Base-by-base conservation (phyloP, 2,329 filamentous ascomycete species). In the Ceratocystis cacaofunesta region DNA sequence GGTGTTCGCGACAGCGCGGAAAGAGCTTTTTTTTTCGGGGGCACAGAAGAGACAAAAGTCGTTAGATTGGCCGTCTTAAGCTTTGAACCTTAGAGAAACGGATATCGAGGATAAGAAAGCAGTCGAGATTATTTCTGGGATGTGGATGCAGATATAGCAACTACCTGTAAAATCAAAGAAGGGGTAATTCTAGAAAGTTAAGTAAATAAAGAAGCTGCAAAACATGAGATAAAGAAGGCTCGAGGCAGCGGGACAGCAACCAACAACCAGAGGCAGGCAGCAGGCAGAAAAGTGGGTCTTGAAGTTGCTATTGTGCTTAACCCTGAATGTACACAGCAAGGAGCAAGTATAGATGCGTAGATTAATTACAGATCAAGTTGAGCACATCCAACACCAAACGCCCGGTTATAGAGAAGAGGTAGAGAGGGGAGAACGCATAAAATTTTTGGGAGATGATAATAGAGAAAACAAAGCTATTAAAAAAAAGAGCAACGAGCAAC, bases 1-100 rank as follows among this genome's bases (percentile, higher is more conserved):
- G 22, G 43, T 62, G 17, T 62, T 46, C 46, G 22, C 61, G n/a
- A 41, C 55, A 62, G 61, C 61, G 61, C 25, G 61, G 50, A 48
- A 48, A 62, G 61, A 22, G 61, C 43, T 62, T 62, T 32, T 62
- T 50, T 25, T 17, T 55, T 55, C 25, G 25, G 28, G 25, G 22
- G 32, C 28, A 4, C 36, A 41, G 7, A n/a, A 17, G 30, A 58
- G 30, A 58, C 15, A 4, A 12, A 36, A 41, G 36, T 15, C 10
- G 36, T 41, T 41, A 15, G 10, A 41, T 41, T 12, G 36, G 36
- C 8, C 36, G 36, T 41, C 36, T 41, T 4, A n/a, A 58, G 55
- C 25, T 32, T n/a, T 3, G 7, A 7, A n/a, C 3, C 8, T 3
- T 17, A 32, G 28, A 58, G 22, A 25, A 28, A 4, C 4, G 15